Conservation (phyloP, 495 filamentous ascomycete species). For the Penicillium macrosclerotiorum region DNA sequence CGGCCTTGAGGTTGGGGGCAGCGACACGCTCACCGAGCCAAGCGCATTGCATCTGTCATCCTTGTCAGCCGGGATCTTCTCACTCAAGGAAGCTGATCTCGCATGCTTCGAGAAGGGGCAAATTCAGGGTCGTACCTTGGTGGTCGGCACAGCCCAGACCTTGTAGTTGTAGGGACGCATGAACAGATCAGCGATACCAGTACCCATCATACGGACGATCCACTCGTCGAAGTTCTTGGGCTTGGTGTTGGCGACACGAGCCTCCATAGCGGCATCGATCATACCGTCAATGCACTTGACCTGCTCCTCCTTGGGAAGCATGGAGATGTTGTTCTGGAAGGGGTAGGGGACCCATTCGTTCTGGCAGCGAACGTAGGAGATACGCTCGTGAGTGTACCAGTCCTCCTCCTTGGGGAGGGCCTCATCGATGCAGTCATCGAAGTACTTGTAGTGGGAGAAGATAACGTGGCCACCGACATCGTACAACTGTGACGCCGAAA, state of each 20-base stretch:
- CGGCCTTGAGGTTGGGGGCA: slow-evolving; percentile 92
- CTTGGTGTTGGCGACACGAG: slow-evolving; percentile 82
- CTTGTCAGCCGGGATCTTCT: too few relatives aligned
- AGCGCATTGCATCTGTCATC: slow-evolving; percentile 99
- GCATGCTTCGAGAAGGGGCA: too few relatives aligned
- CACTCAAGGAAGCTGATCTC: too few relatives aligned
- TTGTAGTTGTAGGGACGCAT: slow-evolving; percentile 99
- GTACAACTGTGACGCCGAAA: slow-evolving; percentile 76
- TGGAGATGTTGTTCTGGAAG: slow-evolving; percentile 99
- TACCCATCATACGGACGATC: slow-evolving; percentile 91
- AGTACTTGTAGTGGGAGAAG: slow-evolving; percentile 99
- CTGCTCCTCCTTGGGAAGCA: slow-evolving; percentile 96
- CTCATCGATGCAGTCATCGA: slow-evolving; percentile 97
- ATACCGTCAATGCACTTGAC: slow-evolving; percentile 93
- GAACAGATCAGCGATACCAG: slow-evolving; percentile 90
- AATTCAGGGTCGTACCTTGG: slow-evolving; percentile 62
- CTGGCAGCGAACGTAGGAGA: slow-evolving; percentile 98
- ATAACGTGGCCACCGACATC: slow-evolving; percentile 99
- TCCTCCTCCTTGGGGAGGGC: slow-evolving; percentile 89
- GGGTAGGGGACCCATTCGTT: slow-evolving; percentile 95
- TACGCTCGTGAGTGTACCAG: slow-evolving; percentile 97
- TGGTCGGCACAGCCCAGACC: slow-evolving; percentile 98
- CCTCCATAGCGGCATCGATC: slow-evolving; percentile 90
- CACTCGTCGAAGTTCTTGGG: slow-evolving; percentile 97
- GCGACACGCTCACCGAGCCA: slow-evolving; percentile 99